phyloP scores from a whole-genome alignment of 352 stramenopile genomes.

The Globisporangium barbulae region DNA sequence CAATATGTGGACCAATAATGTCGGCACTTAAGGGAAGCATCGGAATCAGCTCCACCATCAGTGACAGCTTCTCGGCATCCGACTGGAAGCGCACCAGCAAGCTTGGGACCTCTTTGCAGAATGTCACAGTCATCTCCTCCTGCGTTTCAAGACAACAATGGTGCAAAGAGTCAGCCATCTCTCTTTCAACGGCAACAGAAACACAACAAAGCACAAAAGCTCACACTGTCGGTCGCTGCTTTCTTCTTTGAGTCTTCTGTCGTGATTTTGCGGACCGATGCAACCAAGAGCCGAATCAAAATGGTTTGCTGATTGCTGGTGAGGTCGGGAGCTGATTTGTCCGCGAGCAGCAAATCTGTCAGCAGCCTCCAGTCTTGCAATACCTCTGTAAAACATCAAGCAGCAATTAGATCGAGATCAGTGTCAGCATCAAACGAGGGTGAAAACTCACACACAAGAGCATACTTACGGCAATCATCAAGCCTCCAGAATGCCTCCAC shows the following conservation, averaged over 20 bases:
- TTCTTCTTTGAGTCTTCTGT: slow-evolving; percentile 48
- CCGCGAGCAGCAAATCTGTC: slow-evolving; percentile 65
- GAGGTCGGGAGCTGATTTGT: slow-evolving; percentile 80
- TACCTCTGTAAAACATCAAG: slow-evolving; percentile 51
- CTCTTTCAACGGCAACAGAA: neutral
- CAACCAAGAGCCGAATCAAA: slow-evolving; percentile 67
- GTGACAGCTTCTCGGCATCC: slow-evolving; percentile 70
- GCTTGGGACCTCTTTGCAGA: slow-evolving; percentile 78
- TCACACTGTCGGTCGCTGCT: slow-evolving; percentile 42
- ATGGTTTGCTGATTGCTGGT: slow-evolving; percentile 80
- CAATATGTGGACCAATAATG: slow-evolving; percentile 64
- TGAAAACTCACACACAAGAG: neutral
- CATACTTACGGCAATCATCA: slow-evolving; percentile 78
- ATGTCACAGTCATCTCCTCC: slow-evolving; percentile 76
- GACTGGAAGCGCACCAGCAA: slow-evolving; percentile 76
- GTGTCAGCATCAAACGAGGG: neutral
- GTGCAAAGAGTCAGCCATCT: neutral
- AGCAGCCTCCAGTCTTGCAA: slow-evolving; percentile 79
- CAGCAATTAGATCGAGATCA: slow-evolving; percentile 13
- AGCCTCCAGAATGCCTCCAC: slow-evolving; percentile 85
- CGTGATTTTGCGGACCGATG: slow-evolving; percentile 61
- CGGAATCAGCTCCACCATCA: slow-evolving; percentile 76
- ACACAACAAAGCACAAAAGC: slow-evolving; percentile 8
- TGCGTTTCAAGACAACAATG: slow-evolving; percentile 17
- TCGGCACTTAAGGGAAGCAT: slow-evolving; percentile 59